Evolutionary conservation across 495 filamentous ascomycete species (phyloP), one percentile per base, ranked within the genome.

Genomic region (Paragyromitra xinjiangensis): DNA sequence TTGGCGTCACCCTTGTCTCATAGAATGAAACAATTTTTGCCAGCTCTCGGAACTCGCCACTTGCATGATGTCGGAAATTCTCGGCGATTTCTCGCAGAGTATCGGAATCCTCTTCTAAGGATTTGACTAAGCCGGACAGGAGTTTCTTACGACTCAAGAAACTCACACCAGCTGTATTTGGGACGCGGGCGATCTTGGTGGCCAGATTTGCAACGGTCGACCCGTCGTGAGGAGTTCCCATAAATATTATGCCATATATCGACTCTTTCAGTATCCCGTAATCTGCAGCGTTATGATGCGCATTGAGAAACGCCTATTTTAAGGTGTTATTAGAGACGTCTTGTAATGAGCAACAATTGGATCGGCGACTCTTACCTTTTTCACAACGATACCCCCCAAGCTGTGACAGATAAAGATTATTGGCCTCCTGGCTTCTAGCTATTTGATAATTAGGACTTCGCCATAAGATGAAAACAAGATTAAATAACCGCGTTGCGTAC

Each of bases 151-250:
- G 53, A 51, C 14, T 56, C 9, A 34, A 51, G 7, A 11, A 19
- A 12, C 37, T n/a, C 4, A n/a, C n/a, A 62, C 34, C 42, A 6
- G 55, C 55, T 0, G 45, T 3, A 22, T 70, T 48, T 19, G 56
- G n/a, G 24, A 16, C 29, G 22, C n/a, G 55, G 26, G 55, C 55
- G 22, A 37, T 59, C 2, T 34, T 59, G 1, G 11, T 29, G 34
- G 55, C 50, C 6, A 53, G 50, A 19, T 53, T 53, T 19, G 50
- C 50, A 19, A 53, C 50, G 16, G 14, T 3, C 14, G 53, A 53
- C 2, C 69, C 69, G 29, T 56, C 45, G 45, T 72, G 69, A 5
- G 59, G 59, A 1, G 69, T 72, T 16, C 69, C 69, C 9, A 72
- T 39, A 22, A 72, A 72, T 8, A 64, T 55, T 14, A 66, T 48